Base-by-base conservation (phyloP, 73 alveolate genomes). In the Urostyla sp. region DNA sequence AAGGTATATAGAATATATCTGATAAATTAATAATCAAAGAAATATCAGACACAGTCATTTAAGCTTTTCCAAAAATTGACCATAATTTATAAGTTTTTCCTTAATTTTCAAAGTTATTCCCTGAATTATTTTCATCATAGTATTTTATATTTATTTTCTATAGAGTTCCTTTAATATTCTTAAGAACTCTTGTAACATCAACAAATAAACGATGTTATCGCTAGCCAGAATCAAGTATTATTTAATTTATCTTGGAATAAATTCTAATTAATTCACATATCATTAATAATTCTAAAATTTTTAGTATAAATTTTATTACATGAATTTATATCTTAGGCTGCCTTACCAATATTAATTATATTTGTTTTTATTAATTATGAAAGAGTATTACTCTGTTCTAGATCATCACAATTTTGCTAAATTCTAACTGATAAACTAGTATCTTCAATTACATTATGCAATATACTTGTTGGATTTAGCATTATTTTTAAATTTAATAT, bases 251-350 rank as follows among this genome's bases (percentile, higher is more conserved):
- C 27, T 69, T 69, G 20, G 53, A 32, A 49, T 69, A 69, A 3
- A 69, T 15, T 5, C 83, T 54, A 6, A 69, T 69, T 69, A 69
- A 30, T 24, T 69, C 83, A 10, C 44, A 5, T 5, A 69, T 49
- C 8, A 69, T 8, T 26, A 46, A 49, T 55, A 69, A 27, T 30
- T 69, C 83, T 69, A 69, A 28, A 46, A 24, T 6, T 13, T 20
- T 40, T 16, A 40, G 27, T 6, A 2, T 31, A 32, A 34, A 6
- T 58, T 32, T 11, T 24, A 34, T 46, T 69, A 69, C 83, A 46
- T 13, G 49, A 5, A 46, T 69, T 69, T 5, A 69, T 69, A 7
- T 69, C 83, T 7, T 11, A 11, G 51, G 51, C 51, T 40, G 51
- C 15, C 51, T 40, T 40, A 11, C 15, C 20, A 40, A 40, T 15